Percentiles rank a stretch among this genome's conserved stretches.
phyloP scores from a whole-genome alignment of 306 rosid species.

The Cyclanthera cordifolia region DNA sequence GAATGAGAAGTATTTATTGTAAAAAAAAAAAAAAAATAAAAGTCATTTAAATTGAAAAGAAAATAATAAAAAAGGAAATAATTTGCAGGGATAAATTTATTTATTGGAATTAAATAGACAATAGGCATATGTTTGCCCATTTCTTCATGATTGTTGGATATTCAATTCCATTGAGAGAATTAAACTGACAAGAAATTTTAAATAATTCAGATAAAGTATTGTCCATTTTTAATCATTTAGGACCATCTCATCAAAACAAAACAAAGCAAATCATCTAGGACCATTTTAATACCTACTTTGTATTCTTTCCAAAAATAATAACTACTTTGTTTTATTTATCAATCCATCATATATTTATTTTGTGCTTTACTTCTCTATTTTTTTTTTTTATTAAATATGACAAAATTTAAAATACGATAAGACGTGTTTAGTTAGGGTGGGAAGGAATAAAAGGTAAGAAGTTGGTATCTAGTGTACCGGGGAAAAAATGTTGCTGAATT shows the following conservation, averaged over 20 bases:
- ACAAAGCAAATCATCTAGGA: neutral
- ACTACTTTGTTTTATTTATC: neutral
- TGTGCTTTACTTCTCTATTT: too few relatives aligned
- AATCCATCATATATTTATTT: too few relatives aligned
- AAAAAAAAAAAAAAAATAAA: too few relatives aligned
- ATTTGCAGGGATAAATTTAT: neutral
- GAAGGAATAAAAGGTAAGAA: too few relatives aligned
- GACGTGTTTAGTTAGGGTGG: too few relatives aligned
- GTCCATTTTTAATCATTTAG: constrained; percentile 1
- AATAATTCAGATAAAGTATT: neutral
- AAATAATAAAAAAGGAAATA: too few relatives aligned
- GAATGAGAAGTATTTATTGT: too few relatives aligned
- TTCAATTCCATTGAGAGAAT: constrained; percentile 3
- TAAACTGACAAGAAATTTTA: constrained; percentile 2
- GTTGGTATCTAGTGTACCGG: too few relatives aligned
- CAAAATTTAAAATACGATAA: too few relatives aligned
- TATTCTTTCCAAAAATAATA: too few relatives aligned
- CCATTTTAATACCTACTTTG: neutral
- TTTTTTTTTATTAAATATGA: too few relatives aligned
- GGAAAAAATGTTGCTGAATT: too few relatives aligned
- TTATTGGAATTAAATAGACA: constrained; percentile 2
- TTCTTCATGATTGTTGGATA: neutral
- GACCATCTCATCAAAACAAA: neutral
- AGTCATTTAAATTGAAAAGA: neutral
- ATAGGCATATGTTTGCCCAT: constrained; percentile 9